Percentiles rank a stretch among this genome's conserved stretches.
Conservation (phyloP, 768 basidiomycete genomes). For the Amanita rubescens region DNA sequence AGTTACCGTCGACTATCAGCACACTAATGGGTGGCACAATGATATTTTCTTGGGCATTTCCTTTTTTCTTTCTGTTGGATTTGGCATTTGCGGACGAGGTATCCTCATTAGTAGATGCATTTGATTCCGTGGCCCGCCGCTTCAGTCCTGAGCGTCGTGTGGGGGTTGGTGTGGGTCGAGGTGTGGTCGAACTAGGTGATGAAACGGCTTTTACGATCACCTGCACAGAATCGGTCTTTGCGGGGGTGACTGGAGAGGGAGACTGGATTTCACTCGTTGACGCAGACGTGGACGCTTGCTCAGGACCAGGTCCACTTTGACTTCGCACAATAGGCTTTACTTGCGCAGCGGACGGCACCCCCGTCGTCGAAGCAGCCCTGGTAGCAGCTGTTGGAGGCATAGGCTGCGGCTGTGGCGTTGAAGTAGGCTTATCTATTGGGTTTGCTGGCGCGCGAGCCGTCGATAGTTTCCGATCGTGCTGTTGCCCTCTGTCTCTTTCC, state of each 20-base stretch:
- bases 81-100: slow-evolving; percentile 21
- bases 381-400: not conserved
- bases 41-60: slow-evolving; percentile 48
- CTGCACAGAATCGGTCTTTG: slow-evolving; percentile 1
- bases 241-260: not conserved
- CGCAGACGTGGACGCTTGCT: slow-evolving; percentile 5
- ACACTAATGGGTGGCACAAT: slow-evolving; percentile 97
- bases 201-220: slow-evolving; percentile 1
- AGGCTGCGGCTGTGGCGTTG: not conserved
- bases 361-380: slow-evolving; percentile 3
- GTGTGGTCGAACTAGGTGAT: not conserved
- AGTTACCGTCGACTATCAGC: slow-evolving; percentile 92
- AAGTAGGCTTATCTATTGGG: not conserved
- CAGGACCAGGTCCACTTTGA: slow-evolving; percentile 7
- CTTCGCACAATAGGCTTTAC: slow-evolving; percentile 4
- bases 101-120: slow-evolving; percentile 1
- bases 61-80: slow-evolving; percentile 40
- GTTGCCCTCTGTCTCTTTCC: slow-evolving; percentile 41
- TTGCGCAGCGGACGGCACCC: not conserved
- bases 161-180: not conserved
- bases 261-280: not conserved
- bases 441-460: not conserved
- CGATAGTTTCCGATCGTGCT: slow-evolving; percentile 10
- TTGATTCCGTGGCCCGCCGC: not conserved
- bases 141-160: slow-evolving; percentile 2